Evolutionary conservation across 768 basidiomycete species (phyloP), one percentile per base, ranked within the genome.

Genomic region (Mycena pura): DNA sequence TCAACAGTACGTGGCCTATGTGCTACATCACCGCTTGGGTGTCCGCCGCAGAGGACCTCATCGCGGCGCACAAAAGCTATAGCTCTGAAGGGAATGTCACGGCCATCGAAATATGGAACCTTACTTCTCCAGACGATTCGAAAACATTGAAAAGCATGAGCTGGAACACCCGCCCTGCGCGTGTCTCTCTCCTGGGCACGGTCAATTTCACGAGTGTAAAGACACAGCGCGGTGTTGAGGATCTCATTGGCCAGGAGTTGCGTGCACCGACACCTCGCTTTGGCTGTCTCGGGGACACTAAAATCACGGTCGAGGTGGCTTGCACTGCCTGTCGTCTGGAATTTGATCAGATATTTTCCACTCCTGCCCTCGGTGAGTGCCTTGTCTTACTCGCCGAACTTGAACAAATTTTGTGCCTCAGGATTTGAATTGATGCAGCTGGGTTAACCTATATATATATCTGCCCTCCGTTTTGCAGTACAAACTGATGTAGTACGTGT

Each of bases 151-250:
- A 43, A 34, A 31, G 21, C 32, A 27, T 67, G 29, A 63, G 44
- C 39, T 68, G 67, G 67, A 64, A 68, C 51, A 63, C 50, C 8
- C 64, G 60, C 45, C 66, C 66, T 13, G 45, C 11, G 19, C 66
- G 65, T 27, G 28, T 57, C 6, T 62, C 66, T 21, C 43, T 68
- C 11, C 21, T 68, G 27, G 65, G 66, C 21, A 66, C 65, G 17
- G 60, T 66, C 43, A 51, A 51, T n/a, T 51, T 51, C 19, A 51
- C 50, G 21, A 40, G 38, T 51, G 25, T 41, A 14, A 46, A 58
- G 4, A 48, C 59, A 17, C 56, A 63, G 41, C 39, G 48, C 10
- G 19, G 44, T 31, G 4, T 54, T 19, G 24, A 29, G 19, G 50
- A 58, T 11, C 50, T 52, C 28, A 38, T 54, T n/a, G 56, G 62